Percentiles rank a stretch among this genome's conserved stretches.
Evolutionary conservation across 257 asterid genomes (phyloP).

Genomic region (Cruciata laevipes): DNA sequence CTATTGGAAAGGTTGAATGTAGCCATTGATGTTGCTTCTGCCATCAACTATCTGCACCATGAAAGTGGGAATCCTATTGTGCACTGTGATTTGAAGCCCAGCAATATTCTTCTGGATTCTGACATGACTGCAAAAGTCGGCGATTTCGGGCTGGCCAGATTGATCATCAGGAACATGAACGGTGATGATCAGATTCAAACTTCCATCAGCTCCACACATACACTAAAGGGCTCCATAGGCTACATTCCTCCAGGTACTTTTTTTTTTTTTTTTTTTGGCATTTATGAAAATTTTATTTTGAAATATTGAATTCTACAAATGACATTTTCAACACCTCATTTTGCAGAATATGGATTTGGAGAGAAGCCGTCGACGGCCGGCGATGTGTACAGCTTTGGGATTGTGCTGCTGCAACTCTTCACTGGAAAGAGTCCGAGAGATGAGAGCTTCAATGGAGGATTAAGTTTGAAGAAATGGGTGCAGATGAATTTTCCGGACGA

Average conservation of each 20-base stretch:
- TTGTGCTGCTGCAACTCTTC: slow-evolving; percentile 46
- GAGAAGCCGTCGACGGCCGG: slow-evolving; percentile 41
- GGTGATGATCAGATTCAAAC: slow-evolving; percentile 17
- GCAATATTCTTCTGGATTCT: slow-evolving; percentile 46
- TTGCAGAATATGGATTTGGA: slow-evolving; percentile 51
- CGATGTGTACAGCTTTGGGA: slow-evolving; percentile 61
- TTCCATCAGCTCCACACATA: slow-evolving; percentile 35
- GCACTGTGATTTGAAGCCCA: slow-evolving; percentile 59
- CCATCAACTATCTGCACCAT: slow-evolving; percentile 47
- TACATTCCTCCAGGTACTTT: slow-evolving; percentile 64
- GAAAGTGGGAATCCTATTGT: slow-evolving; percentile 36
- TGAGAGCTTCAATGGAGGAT: slow-evolving; percentile 32
- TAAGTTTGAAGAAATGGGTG: slow-evolving; percentile 47
- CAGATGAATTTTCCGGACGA: slow-evolving; percentile 27
- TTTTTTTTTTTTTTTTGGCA: not conserved
- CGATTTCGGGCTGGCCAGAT: slow-evolving; percentile 55
- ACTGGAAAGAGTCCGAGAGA: slow-evolving; percentile 45
- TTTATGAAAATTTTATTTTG: not conserved
- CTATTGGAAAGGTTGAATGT: slow-evolving; percentile 28
- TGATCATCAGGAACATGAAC: slow-evolving; percentile 21
- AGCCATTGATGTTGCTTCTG: slow-evolving; percentile 42
- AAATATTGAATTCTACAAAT: not conserved
- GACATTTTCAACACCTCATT: not conserved
- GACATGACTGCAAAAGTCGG: slow-evolving; percentile 55
- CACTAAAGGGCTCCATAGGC: slow-evolving; percentile 62